A percentile compares a stretch with the other conserved stretches of the same genome.
phyloP scores from a whole-genome alignment of 345 rosid genomes.

The Acer negundo region DNA sequence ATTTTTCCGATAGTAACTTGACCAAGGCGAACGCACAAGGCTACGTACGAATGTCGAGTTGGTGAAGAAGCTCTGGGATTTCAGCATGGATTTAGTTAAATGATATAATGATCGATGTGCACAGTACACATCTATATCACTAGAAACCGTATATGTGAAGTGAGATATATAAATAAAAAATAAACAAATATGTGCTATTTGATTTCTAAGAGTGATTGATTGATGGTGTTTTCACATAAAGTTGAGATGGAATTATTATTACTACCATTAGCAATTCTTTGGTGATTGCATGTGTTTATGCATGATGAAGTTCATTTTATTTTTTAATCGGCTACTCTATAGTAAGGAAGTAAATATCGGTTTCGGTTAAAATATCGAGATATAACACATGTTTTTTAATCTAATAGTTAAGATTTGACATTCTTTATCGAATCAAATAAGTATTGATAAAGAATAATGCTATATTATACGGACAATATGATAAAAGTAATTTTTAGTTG shows the following conservation, averaged over 20 bases:
- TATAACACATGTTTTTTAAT: not conserved
- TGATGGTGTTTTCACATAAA: not conserved
- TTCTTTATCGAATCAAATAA: too few relatives aligned
- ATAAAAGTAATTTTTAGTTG: too few relatives aligned
- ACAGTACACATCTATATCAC: not conserved
- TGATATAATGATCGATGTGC: slow-evolving; percentile 11
- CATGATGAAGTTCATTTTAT: too few relatives aligned
- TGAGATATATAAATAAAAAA: not conserved
- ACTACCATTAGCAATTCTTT: too few relatives aligned
- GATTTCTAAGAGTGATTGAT: not conserved
- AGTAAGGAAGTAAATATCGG: too few relatives aligned
- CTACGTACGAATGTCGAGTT: slow-evolving; percentile 32
- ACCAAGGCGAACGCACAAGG: slow-evolving; percentile 30
- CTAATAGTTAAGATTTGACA: not conserved
- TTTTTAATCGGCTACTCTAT: too few relatives aligned
- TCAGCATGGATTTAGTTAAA: slow-evolving; percentile 46
- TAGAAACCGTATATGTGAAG: not conserved
- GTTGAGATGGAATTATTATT: not conserved
- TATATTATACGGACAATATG: too few relatives aligned
- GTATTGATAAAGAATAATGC: too few relatives aligned
- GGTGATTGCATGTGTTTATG: not conserved
- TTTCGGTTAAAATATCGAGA: too few relatives aligned
- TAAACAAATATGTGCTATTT: not conserved
- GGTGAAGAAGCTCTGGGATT: slow-evolving; percentile 61
- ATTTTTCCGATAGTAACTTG: slow-evolving; percentile 46